Evolutionary conservation across 805 yeast species (phyloP).

Genomic region (Ogataea methylovora): DNA sequence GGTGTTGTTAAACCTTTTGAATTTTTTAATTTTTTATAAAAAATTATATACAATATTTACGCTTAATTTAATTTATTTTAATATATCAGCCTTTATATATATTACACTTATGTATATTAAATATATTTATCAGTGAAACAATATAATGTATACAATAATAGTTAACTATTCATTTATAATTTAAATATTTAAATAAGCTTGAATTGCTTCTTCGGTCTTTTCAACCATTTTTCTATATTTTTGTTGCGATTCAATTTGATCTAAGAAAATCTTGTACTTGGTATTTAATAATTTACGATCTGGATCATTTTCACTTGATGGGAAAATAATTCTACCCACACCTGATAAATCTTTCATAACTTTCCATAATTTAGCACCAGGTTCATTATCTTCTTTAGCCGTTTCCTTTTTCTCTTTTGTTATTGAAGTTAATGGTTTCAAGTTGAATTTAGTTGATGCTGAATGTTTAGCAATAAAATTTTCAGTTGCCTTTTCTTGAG

Average conservation of each 20-base stretch:
- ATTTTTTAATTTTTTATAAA: no score
- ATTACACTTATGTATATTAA: no score
- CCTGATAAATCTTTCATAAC: constrained; percentile 83
- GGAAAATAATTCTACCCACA: constrained; percentile 71
- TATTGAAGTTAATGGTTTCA: constrained; percentile 32
- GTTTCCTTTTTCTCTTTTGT: constrained; percentile 4
- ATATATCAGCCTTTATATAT: no score
- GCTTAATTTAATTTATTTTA: no score
- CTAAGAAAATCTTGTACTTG: constrained; percentile 81
- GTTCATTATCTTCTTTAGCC: constrained; percentile 12
- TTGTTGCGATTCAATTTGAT: constrained; percentile 78
- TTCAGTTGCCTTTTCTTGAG: constrained; percentile 44
- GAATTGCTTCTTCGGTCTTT: constrained; percentile 28
- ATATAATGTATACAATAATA: no score
- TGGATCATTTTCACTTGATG: constrained; percentile 47
- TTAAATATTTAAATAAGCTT: constrained; percentile 18
- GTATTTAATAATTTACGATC: constrained; percentile 67
- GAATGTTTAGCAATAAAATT: constrained; percentile 24
- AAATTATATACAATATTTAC: no score
- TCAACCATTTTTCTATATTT: constrained; percentile 69
- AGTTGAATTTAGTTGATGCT: constrained; percentile 13
- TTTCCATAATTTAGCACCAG: constrained; percentile 73
- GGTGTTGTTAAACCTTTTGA: no score
- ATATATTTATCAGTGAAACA: no score
- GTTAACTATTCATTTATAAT: no score